Base-by-base conservation (phyloP, 768 basidiomycete genomes). In the Kwoniella dejecticola region DNA sequence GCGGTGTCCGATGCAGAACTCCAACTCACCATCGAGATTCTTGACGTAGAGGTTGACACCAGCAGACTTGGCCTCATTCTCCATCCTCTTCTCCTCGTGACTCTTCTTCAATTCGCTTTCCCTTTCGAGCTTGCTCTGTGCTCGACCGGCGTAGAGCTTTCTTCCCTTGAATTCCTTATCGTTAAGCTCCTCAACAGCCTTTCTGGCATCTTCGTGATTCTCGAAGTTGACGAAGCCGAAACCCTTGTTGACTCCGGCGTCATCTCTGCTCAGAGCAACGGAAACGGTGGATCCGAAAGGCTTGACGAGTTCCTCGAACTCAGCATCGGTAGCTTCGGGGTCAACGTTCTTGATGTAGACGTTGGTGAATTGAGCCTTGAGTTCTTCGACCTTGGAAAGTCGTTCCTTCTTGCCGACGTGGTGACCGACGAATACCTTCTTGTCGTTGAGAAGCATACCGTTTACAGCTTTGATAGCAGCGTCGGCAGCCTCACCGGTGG, bases 11-110 rank as follows among this genome's bases (percentile, higher is more conserved):
- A 17, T 48, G 3, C 7, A 30, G 48, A 19, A 31, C n/a, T 13
- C 52, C 23, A 23, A 68, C 77, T 73, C 69, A 79, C 97, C 95
- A 81, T 97, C 95, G 80, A 99, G 82, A 83, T 99, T 99, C 86
- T 98, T 99, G 87, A 98, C 88, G 83, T 98, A 99, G 59, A 99
- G 84, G 83, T 99, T 99, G 80, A 97, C 94, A 59, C 96, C 96
- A 71, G 96, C 93, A 75, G 91, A 96, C 82, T 99, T 99, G 87
- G 88, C 89, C 74, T 94, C 81, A 81, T 94, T 93, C 85, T 99
- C 96, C 86, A 92, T 85, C 82, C 93, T 92, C 52, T 92, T 90
- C 75, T 88, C 87, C 82, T 99, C 95, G 80, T 97, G 96, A 42
- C 55, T 89, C 79, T 85, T 85, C 78, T 91, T 89, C 52, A 99